Percentiles rank a stretch among this genome's conserved stretches.
phyloP scores from a whole-genome alignment of 441 rosid genomes.

The Euphorbia corollata region DNA sequence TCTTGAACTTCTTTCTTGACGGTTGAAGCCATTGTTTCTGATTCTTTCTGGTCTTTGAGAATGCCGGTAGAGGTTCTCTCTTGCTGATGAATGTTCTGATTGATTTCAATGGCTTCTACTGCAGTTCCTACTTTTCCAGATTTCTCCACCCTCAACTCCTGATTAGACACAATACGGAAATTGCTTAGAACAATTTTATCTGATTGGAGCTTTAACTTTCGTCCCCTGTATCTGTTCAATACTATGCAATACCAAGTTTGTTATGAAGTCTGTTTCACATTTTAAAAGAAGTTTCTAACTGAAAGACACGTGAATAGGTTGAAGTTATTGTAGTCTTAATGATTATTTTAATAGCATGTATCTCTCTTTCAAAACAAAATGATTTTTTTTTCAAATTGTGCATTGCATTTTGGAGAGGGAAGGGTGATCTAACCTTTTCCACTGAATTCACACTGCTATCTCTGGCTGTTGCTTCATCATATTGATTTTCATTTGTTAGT shows the following conservation, averaged over 20 bases:
- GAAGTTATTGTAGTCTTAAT: not conserved
- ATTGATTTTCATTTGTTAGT: conserved; percentile 17
- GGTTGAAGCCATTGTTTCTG: conserved; percentile 9
- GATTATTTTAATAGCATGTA: not conserved
- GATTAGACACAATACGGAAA: conserved; percentile 21
- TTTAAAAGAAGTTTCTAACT: too few species aligned
- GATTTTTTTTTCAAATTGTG: not conserved
- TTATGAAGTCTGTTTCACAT: not conserved
- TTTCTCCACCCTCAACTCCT: conserved; percentile 26
- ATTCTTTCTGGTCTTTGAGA: conserved; percentile 25
- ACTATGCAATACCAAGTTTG: not conserved
- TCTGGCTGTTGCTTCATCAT: conserved; percentile 18
- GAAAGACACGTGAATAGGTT: conserved; percentile 1
- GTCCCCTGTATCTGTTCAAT: not conserved
- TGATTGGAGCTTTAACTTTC: too few species aligned
- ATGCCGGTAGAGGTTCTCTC: conserved; percentile 20
- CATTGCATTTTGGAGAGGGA: not conserved
- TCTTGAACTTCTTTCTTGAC: conserved; percentile 20
- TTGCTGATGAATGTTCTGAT: conserved; percentile 22
- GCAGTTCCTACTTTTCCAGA: conserved; percentile 21
- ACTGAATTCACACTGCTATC: conserved; percentile 24
- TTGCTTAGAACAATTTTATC: not conserved
- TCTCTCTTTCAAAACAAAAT: not conserved
- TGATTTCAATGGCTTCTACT: conserved; percentile 23
- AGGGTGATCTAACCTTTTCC: conserved; percentile 34